These are phyloP conservation scores for Russula vinacea DNA, from an alignment of 768 basidiomycete genomes.

Conservation along the genomic window DNA sequence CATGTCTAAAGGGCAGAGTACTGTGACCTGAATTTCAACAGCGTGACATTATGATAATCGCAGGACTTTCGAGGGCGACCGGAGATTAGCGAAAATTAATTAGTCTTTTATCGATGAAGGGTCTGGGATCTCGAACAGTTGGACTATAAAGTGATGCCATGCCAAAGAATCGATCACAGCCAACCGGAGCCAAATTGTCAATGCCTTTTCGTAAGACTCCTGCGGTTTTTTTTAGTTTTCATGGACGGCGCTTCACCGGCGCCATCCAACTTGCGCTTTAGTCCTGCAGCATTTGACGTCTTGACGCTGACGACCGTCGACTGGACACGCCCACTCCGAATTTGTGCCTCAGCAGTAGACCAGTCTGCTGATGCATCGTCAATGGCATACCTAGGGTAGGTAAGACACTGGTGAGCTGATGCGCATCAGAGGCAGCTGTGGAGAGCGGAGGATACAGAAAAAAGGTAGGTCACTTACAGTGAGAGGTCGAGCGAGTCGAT, in stretches of 20 bases:
- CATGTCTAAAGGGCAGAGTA: too few relatives aligned
- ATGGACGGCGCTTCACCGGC: slow-evolving; percentile 38
- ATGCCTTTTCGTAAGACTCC: slow-evolving; percentile 17
- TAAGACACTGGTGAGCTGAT: slow-evolving; percentile 21
- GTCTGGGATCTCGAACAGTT: neutral
- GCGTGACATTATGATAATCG: neutral
- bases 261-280: slow-evolving; percentile 59
- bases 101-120: neutral
- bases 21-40: too few relatives aligned
- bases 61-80: neutral
- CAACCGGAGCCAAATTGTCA: neutral
- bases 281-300: slow-evolving; percentile 36
- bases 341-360: slow-evolving; percentile 69
- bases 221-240: slow-evolving; percentile 36
- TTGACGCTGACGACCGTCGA: slow-evolving; percentile 80
- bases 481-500: slow-evolving; percentile 83
- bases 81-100: neutral
- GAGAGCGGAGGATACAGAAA: slow-evolving; percentile 6
- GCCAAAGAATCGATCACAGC: neutral
- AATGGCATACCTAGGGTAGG: slow-evolving; percentile 62
- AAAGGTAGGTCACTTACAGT: slow-evolving; percentile 56
- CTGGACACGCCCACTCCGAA: slow-evolving; percentile 46
- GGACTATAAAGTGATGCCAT: neutral
- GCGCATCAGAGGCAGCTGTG: slow-evolving; percentile 7
- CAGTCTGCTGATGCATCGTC: slow-evolving; percentile 69